phyloP scores from a whole-genome alignment of 2,329 filamentous ascomycete genomes.

The Elsinoe batatas region DNA sequence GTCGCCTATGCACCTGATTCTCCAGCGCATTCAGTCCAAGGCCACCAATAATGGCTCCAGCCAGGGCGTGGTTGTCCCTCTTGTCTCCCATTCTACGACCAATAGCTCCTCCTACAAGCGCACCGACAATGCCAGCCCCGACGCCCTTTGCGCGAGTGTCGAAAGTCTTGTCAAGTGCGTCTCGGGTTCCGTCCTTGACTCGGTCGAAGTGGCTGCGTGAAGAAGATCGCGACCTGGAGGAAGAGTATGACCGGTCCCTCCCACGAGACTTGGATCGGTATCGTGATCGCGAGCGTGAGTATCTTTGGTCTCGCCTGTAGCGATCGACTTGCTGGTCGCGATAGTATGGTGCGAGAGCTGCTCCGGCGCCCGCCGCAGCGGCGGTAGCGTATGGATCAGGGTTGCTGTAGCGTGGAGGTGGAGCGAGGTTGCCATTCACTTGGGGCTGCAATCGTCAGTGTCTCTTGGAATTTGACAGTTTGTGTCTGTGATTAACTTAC shows the following conservation, averaged over 20 bases:
- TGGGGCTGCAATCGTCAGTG: not conserved
- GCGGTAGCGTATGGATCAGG: not conserved
- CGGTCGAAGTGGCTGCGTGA: slow-evolving; percentile 16
- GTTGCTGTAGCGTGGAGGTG: slow-evolving; percentile 4
- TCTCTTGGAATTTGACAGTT: not conserved
- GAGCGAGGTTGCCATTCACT: slow-evolving; percentile 2
- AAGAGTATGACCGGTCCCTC: slow-evolving; percentile 14
- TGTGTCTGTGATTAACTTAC: not conserved
- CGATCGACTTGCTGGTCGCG: not conserved
- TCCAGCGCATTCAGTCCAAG: slow-evolving; percentile 26
- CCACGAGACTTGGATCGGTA: slow-evolving; percentile 4
- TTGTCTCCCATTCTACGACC: slow-evolving; percentile 26
- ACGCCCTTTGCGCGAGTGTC: slow-evolving; percentile 24
- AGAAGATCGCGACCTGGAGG: slow-evolving; percentile 20
- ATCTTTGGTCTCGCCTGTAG: not conserved
- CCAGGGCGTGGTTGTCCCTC: slow-evolving; percentile 23
- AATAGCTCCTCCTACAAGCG: slow-evolving; percentile 26
- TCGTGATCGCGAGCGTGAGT: slow-evolving; percentile 5
- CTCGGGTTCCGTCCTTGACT: slow-evolving; percentile 18
- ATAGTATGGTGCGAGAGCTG: slow-evolving; percentile 1
- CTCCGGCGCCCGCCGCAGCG: slow-evolving; percentile 1
- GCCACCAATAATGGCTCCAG: slow-evolving; percentile 27
- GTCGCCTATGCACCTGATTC: slow-evolving; percentile 23
- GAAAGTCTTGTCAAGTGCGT: slow-evolving; percentile 26
- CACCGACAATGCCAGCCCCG: slow-evolving; percentile 26